Base-by-base conservation (phyloP, 345 rosid species). In the Ricinus communis region DNA sequence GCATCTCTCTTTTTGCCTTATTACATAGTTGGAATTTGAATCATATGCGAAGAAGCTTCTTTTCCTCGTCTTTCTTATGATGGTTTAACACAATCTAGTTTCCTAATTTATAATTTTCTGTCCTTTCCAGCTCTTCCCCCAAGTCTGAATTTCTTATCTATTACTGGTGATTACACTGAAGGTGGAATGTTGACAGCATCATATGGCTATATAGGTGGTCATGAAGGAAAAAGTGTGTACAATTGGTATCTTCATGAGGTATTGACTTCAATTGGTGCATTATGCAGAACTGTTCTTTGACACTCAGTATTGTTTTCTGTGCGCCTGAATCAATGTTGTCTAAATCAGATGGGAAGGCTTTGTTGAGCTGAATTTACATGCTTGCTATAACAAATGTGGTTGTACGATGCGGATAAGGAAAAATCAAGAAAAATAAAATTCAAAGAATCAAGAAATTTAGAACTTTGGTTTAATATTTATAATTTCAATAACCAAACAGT, bases 211-310 rank as follows among this genome's bases (percentile, higher is more conserved):
- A 80, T 94, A 65, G 98, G 98, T 21, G 98, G 98, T 24, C 97
- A 86, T 73, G 98, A 94, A 82, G 98, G 97, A 65, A 86, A 86
- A 87, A 94, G 96, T 76, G 74, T 77, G 47, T 91, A 94, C 79
- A 81, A 85, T 71, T 94, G 98, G 98, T 87, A 83, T 80, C 90
- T 83, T 82, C 96, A 88, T 80, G 93, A 94, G 97, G 98, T 94
- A 87, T 65, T 54, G 36, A 54, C 72, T 61, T 57, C 66, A 71
- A 75, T 30, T 31, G 25, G 11, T 50, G 14, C 9, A 8, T 65
- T 49, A 11, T 46, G 8, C 7, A 16, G 24, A 53, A 53, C 14
- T 60, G 9, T 60, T 33, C 22, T 33, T 24, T 27, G n/a, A 10
- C 59, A 60, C 18, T n/a, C n/a, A 19, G 10, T 4, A 16, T 50